phyloP scores from a whole-genome alignment of 1,284 basidiomycete genomes.

The Ganoderma sinense region DNA sequence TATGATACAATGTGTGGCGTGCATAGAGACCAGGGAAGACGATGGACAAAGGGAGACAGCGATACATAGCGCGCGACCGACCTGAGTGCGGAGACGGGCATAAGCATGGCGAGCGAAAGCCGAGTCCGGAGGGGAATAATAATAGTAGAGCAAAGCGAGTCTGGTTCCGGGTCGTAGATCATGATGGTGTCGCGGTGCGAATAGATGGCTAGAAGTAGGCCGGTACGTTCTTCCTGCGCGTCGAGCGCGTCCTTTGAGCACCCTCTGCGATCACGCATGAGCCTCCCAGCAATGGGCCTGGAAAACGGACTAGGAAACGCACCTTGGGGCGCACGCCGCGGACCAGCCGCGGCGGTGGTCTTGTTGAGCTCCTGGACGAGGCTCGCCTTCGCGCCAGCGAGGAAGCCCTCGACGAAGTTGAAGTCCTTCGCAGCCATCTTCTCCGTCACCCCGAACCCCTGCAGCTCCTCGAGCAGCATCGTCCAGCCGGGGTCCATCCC shows the following conservation, averaged over 20 bases:
- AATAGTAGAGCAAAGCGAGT: conserved; percentile 7
- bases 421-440: conserved; percentile 66
- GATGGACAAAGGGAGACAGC: neutral
- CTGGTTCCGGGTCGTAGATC: neutral
- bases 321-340: conserved; percentile 8
- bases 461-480: conserved; percentile 68
- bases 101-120: conserved; percentile 11
- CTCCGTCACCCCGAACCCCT: conserved; percentile 63
- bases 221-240: conserved; percentile 18
- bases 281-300: neutral
- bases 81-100: conserved; percentile 6
- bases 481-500: conserved; percentile 85
- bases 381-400: conserved; percentile 47
- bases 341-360: conserved; percentile 8
- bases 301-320: neutral
- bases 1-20: conserved; percentile 18
- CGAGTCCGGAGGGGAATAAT: conserved; percentile 9
- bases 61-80: conserved; percentile 6
- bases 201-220: conserved; percentile 12
- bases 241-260: conserved; percentile 10
- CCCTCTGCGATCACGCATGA: neutral
- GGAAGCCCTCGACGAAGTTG: conserved; percentile 74
- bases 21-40: neutral
- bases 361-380: conserved; percentile 28
- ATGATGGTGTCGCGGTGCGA: neutral